phyloP scores from a whole-genome alignment of 2,329 filamentous ascomycete species.

The Seiridium unicorne region DNA sequence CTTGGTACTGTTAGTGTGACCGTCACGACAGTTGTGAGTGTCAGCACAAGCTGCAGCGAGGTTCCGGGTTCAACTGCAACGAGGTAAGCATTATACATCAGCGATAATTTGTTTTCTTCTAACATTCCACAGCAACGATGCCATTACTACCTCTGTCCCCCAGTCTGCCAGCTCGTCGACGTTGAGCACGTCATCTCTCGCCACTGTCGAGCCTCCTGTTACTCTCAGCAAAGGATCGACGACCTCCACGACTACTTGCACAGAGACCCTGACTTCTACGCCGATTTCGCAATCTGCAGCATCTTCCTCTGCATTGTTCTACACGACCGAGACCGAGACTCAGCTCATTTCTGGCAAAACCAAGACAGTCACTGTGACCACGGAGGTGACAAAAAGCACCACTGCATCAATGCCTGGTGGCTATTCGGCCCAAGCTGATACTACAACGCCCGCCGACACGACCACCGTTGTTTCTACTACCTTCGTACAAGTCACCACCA shows the following conservation, averaged over 20 bases:
- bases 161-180: background rate
- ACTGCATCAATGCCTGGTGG: background rate
- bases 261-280: background rate
- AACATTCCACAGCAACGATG: constrained; percentile 3
- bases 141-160: background rate
- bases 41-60: constrained; percentile 1
- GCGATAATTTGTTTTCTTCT: background rate
- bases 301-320: background rate
- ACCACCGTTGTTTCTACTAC: constrained; percentile 1
- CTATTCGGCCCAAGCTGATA: background rate
- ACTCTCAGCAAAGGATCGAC: background rate
- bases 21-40: background rate
- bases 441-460: background rate
- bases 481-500: constrained; percentile 12
- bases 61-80: constrained; percentile 2
- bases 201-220: background rate
- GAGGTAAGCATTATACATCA: background rate
- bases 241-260: background rate
- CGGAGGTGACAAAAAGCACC: background rate
- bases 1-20: background rate
- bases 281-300: background rate
- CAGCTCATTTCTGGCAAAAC: background rate
- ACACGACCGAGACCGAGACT: background rate
- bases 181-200: constrained; percentile 3
- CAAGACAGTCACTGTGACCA: background rate